These are phyloP conservation scores for Wilcoxina mikolae DNA, from an alignment of 495 filamentous ascomycete genomes.

Conservation along the genomic window DNA sequence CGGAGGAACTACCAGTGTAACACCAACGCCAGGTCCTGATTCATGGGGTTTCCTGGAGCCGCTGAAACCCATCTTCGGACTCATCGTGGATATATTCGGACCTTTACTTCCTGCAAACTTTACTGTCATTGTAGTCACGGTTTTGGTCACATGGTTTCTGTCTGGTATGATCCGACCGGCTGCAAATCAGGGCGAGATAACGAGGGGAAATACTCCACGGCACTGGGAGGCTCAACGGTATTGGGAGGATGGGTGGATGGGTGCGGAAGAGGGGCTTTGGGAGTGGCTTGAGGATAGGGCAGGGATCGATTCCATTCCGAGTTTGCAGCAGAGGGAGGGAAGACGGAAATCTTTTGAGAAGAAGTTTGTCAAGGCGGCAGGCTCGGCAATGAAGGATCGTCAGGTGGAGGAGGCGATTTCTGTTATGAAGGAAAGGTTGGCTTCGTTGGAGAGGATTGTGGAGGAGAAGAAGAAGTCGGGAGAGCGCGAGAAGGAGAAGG, in stretches of 20 bases:
- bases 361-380: conserved; percentile 3
- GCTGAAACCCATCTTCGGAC: conserved; percentile 51
- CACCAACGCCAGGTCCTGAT: conserved; percentile 30
- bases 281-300: conserved; percentile 86
- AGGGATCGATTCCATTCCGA: conserved; percentile 52
- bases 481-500: neutral
- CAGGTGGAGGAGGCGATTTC: conserved; percentile 74
- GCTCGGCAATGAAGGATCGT: conserved; percentile 54
- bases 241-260: conserved; percentile 86
- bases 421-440: conserved; percentile 69
- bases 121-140: conserved; percentile 40
- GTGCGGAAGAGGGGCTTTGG: conserved; percentile 87
- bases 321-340: conserved; percentile 26
- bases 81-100: conserved; percentile 52
- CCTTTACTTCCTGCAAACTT: conserved; percentile 60
- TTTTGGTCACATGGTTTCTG: conserved; percentile 38
- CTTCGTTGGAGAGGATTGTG: conserved; percentile 57
- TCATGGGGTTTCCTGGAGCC: conserved; percentile 77
- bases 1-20: conserved; percentile 32
- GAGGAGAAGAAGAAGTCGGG: conserved; percentile 31
- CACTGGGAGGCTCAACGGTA: no score
- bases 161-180: conserved; percentile 21
- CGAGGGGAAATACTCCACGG: no score
- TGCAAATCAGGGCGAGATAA: no score
- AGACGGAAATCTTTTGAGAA: conserved; percentile 34